Evolutionary conservation across 2,329 filamentous ascomycete genomes (phyloP).

Genomic region (Chrysoporthe cubensis): DNA sequence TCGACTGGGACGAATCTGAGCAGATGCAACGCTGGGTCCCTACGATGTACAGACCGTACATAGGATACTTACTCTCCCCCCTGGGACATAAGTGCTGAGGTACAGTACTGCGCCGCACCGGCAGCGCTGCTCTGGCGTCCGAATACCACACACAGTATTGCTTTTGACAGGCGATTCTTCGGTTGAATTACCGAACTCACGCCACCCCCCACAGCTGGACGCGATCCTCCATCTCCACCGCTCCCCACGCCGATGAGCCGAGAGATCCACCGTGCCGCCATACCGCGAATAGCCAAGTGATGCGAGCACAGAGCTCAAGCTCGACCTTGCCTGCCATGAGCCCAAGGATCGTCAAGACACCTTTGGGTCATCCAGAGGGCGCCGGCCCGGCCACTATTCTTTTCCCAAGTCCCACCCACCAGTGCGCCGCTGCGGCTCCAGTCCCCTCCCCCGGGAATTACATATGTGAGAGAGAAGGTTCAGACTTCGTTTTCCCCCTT

Average conservation of each 20-base stretch:
- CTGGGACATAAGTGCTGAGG: neutral
- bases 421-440: too few relatives aligned
- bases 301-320: neutral
- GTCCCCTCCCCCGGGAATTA: neutral
- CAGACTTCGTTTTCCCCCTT: neutral
- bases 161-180: neutral
- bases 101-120: neutral
- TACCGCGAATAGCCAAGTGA: neutral
- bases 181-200: slow-evolving; percentile 8
- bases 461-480: too few relatives aligned
- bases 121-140: neutral
- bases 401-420: too few relatives aligned
- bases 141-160: neutral
- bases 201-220: neutral
- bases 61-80: too few relatives aligned
- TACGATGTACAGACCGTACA: too few relatives aligned
- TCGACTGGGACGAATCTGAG: neutral
- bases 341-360: too few relatives aligned
- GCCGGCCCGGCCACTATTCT: too few relatives aligned
- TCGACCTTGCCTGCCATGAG: neutral
- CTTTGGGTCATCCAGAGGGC: too few relatives aligned
- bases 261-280: neutral
- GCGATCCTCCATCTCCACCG: neutral
- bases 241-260: slow-evolving; percentile 4
- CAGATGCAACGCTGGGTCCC: neutral